Base-by-base conservation (phyloP, 163 green algal species). In the Chlorella variabilis region DNA sequence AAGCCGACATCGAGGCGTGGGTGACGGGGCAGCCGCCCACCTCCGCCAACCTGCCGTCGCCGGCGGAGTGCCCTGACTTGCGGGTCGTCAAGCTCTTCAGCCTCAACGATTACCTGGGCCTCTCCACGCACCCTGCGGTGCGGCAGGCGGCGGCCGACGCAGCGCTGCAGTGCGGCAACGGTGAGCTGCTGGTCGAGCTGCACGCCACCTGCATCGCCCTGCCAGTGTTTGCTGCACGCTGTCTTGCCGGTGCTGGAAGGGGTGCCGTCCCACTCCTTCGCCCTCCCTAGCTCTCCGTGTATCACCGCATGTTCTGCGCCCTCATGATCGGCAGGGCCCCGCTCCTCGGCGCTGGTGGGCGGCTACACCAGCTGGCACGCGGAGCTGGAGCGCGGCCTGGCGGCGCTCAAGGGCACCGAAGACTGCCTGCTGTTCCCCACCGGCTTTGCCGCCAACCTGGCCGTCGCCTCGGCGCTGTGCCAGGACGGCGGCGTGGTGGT, bases 81-180 rank as follows among this genome's bases (percentile, higher is more conserved):
- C 71, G 74, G 2, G 77, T 39, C 59, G 31, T 98, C 1, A 87
- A 75, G 41, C 91, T 98, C 13, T 98, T 98, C 78, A 92, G 87
- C 39, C 69, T 91, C 8, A 98, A 98, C 77, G 96, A 99, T 81
- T 99, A 99, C 81, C 74, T 99, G 38, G 96, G 96, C 0, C 87
- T 99, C 20, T 95, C 92, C 15, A 90, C 84, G 0, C 95, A 99
- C 87, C 90, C 90, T 0, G 84, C 88, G 21, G 88, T 98, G 33
- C 82, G 89, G n/a, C n/a, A 56, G 9, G 94, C 94, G 33, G 88
- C 88, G 4, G 87, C 91, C 9, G 42, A 78, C 4, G 93, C 93
- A 4, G 91, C 92, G 3, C 13, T 85, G 39, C 21, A 39, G 15
- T 81, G 67, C 42, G 89, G 89, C 27, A 82, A 76, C 65, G 89